Percentiles rank a stretch among this genome's conserved stretches.
Conservation (phyloP, 129 eudicot species). For the Chrysanthemum seticuspe region DNA sequence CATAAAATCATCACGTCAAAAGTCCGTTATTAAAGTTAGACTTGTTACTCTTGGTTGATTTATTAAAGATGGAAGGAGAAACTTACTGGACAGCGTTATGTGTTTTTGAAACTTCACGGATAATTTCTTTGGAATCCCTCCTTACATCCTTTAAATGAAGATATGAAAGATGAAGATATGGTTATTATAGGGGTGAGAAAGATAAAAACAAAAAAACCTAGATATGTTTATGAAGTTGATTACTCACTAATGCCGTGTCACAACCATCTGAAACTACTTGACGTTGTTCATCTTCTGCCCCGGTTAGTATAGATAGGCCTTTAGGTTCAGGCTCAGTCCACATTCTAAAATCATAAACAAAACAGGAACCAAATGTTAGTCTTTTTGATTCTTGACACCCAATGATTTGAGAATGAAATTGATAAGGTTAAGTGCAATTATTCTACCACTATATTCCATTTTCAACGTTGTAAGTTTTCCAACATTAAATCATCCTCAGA, state of each 20-base stretch:
- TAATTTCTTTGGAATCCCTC: slow-evolving; percentile 44
- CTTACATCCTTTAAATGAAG: slow-evolving; percentile 49
- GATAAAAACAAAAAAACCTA: not conserved
- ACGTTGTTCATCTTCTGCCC: slow-evolving; percentile 46
- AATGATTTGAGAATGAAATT: not conserved
- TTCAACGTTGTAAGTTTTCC: not conserved
- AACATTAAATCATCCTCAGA: not conserved
- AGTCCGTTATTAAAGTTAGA: too few relatives aligned
- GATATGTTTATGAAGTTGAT: not conserved
- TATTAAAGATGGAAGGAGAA: not conserved
- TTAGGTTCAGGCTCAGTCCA: slow-evolving; percentile 90
- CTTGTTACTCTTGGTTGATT: not conserved
- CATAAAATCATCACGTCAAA: not conserved
- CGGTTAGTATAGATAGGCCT: slow-evolving; percentile 44
- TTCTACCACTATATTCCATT: not conserved
- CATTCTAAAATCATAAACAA: slow-evolving; percentile 48
- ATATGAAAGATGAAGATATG: slow-evolving; percentile 3
- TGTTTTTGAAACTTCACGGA: slow-evolving; percentile 66
- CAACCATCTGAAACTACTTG: slow-evolving; percentile 69
- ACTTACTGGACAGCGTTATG: slow-evolving; percentile 73
- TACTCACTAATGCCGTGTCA: slow-evolving; percentile 58
- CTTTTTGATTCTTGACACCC: not conserved
- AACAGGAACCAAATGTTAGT: not conserved
- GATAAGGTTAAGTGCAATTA: not conserved
- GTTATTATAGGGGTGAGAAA: not conserved